Conservation (phyloP, 805 yeast species). For the Lipomyces mesembrius region DNA sequence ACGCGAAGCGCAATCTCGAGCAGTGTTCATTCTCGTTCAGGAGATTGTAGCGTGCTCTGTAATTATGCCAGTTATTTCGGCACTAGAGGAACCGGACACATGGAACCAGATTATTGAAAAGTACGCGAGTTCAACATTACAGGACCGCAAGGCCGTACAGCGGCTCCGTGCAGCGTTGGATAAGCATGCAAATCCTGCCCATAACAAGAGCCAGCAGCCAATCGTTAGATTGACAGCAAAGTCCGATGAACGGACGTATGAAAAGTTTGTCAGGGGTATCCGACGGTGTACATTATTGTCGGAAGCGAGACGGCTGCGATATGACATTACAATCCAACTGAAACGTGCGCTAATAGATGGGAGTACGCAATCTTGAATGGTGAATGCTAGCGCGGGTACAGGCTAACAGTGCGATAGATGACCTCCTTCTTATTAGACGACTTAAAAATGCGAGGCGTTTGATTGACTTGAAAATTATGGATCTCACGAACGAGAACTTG, state of each 20-base stretch:
- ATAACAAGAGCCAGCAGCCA: slow-evolving; percentile 23
- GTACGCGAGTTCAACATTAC: slow-evolving; percentile 64
- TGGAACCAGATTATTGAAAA: slow-evolving; percentile 70
- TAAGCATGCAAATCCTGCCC: slow-evolving; percentile 51
- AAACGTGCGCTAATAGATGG: slow-evolving; percentile 49
- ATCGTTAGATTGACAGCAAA: slow-evolving; percentile 47
- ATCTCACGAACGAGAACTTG: slow-evolving; percentile 37
- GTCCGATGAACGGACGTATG: slow-evolving; percentile 51
- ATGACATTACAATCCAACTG: slow-evolving; percentile 54
- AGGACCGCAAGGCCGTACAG: slow-evolving; percentile 75
- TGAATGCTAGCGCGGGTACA: not conserved
- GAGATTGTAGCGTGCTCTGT: slow-evolving; percentile 69
- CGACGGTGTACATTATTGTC: slow-evolving; percentile 46
- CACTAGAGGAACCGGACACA: slow-evolving; percentile 73
- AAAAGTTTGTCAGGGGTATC: slow-evolving; percentile 49
- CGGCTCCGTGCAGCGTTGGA: slow-evolving; percentile 71
- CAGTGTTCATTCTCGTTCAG: slow-evolving; percentile 57
- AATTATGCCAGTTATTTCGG: slow-evolving; percentile 54
- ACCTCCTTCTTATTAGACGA: slow-evolving; percentile 39
- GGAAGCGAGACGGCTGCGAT: slow-evolving; percentile 56
- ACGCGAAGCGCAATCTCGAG: slow-evolving; percentile 50
- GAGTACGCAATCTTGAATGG: slow-evolving; percentile 5
- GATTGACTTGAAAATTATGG: slow-evolving; percentile 44
- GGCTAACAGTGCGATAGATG: slow-evolving; percentile 42
- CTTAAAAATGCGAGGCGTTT: slow-evolving; percentile 44